Evolutionary conservation across 2,329 filamentous ascomycete genomes (phyloP).

Genomic region (Diaporthe sp.): DNA sequence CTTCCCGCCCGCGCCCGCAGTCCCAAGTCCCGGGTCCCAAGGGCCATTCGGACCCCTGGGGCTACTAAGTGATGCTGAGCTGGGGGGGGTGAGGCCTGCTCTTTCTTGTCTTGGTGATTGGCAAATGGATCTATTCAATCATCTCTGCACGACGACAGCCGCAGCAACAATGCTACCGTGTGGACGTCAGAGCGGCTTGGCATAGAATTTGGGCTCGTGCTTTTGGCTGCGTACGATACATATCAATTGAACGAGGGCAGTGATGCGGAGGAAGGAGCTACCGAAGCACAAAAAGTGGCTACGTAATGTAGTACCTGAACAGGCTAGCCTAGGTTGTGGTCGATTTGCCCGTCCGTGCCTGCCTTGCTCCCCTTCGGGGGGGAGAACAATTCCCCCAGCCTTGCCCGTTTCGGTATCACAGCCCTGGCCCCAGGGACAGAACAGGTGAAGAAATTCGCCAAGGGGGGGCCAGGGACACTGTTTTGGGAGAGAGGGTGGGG

Average conservation of each 20-base stretch:
- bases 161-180: conserved; percentile 6
- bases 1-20: background rate
- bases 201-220: background rate
- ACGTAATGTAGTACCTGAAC: conserved; percentile 16
- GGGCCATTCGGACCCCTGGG: background rate
- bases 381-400: background rate
- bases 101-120: background rate
- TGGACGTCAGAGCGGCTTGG: conserved; percentile 25
- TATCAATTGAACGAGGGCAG: background rate
- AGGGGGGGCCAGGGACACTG: background rate
- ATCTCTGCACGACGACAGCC: background rate
- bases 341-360: background rate
- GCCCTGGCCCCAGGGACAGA: background rate
- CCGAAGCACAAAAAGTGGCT: background rate
- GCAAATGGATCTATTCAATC: background rate
- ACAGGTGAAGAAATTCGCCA: background rate
- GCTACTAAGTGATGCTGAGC: background rate
- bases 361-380: background rate
- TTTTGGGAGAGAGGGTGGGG: background rate
- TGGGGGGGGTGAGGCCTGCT: background rate
- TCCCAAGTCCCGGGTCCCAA: background rate
- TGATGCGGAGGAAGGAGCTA: background rate
- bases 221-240: background rate
- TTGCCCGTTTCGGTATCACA: background rate
- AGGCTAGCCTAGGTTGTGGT: background rate